Evolutionary conservation across 495 filamentous ascomycete species (phyloP), one percentile per base, ranked within the genome.

Genomic region (Friedmanniomyces endolithicus): DNA sequence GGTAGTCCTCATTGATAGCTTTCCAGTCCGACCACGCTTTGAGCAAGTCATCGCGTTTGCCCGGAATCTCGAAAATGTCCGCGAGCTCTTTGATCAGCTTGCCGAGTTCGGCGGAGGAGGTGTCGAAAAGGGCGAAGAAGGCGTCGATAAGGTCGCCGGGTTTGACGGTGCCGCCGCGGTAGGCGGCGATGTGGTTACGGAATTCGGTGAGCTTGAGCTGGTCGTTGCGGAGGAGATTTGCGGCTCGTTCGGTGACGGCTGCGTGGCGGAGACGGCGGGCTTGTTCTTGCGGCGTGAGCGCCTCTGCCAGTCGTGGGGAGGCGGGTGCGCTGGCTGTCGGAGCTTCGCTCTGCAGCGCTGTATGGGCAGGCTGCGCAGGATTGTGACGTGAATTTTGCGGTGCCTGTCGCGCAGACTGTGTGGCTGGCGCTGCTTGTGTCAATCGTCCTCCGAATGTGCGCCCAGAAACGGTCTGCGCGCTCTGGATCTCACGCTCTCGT

Each of bases 1-100:
- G 92, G 63, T 96, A 98, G 69, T 98, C 90, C 69, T 96, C 92
- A 61, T 95, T 90, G 63, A 90, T 87, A 11, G 87, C 89, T 14
- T 85, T 87, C 87, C 92, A 94, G 69, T 95, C 86, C 57, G 85
- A 86, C 90, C 89, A 97, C 4, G 89, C 82, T 59, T 80, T 84
- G 1, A 86, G 78, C 1, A 99, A 75, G 2, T 70, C 74, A 11
- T 79, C 81, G 12, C 76, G 79, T 64, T 95, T 96, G 11, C 62
- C 63, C 40, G 82, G 76, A 47, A 90, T 84, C 59, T 97, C 89
- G 62, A 88, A 99, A 20, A 97, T 84, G 3, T 97, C 94, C 19
- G 88, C 87, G 4, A 95, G 81, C 61, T 97, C 94, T 45, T 89
- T 87, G 60, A 97, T 79, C 0, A 97, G 76, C 39, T 89, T 96